Evolutionary conservation across 2,329 filamentous ascomycete species (phyloP).

Genomic region (Phialophora tarda): DNA sequence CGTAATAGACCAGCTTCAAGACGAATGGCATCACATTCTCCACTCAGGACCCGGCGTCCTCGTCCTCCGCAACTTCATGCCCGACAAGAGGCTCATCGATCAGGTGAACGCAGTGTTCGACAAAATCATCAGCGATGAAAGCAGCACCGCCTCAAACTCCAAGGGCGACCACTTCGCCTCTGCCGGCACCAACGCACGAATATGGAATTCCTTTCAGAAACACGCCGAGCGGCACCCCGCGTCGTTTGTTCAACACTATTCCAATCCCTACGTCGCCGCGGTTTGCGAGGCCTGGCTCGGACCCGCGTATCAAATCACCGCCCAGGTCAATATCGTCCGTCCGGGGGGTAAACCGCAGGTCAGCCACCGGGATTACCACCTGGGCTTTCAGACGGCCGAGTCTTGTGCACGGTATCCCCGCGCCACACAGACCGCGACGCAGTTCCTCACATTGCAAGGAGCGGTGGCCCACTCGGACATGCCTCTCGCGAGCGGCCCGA

Average conservation of each 20-base stretch:
- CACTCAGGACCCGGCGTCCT: conserved; percentile 64
- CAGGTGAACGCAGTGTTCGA: conserved; percentile 57
- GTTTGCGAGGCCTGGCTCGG: conserved; percentile 65
- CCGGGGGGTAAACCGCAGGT: conserved; percentile 64
- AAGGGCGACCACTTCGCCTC: conserved; percentile 66
- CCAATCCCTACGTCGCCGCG: conserved; percentile 63
- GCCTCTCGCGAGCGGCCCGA: conserved; percentile 64
- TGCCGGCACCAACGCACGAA: conserved; percentile 62
- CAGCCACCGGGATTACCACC: conserved; percentile 67
- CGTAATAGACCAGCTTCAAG: conserved; percentile 55
- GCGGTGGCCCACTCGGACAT: conserved; percentile 68
- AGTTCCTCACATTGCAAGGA: conserved; percentile 67
- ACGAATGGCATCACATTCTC: conserved; percentile 66
- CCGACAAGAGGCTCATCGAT: conserved; percentile 50
- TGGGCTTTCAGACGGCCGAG: conserved; percentile 64
- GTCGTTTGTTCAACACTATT: conserved; percentile 64
- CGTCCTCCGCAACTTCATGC: conserved; percentile 61
- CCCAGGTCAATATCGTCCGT: conserved; percentile 67
- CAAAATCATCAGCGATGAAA: conserved; percentile 57
- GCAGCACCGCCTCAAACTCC: not conserved
- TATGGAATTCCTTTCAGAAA: conserved; percentile 71
- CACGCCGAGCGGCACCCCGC: conserved; percentile 59
- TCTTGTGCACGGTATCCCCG: conserved; percentile 57
- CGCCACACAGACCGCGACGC: conserved; percentile 60
- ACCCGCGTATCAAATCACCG: conserved; percentile 64